phyloP scores from a whole-genome alignment of 257 asterid genomes.

The Jasminum sambac region DNA sequence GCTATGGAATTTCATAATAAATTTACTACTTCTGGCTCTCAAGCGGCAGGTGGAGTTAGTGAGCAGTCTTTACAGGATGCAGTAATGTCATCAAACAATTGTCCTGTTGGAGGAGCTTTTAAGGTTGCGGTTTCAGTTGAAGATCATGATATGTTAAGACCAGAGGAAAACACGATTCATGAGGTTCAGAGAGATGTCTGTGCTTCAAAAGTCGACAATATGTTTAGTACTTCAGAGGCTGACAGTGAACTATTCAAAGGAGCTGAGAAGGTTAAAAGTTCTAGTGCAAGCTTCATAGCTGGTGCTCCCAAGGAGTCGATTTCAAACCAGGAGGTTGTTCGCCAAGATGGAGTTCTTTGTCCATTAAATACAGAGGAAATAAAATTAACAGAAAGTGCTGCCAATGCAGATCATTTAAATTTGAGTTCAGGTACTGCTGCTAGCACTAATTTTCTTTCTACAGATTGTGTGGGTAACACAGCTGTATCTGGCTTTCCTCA shows the following conservation, averaged over 20 bases:
- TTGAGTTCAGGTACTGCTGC: slow-evolving; percentile 21
- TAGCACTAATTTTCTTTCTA: slow-evolving; percentile 28
- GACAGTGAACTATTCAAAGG: slow-evolving; percentile 28
- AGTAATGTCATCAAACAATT: slow-evolving; percentile 15
- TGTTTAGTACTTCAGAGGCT: slow-evolving; percentile 33
- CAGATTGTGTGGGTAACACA: slow-evolving; percentile 26
- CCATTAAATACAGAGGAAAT: slow-evolving; percentile 24
- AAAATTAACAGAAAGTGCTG: slow-evolving; percentile 23
- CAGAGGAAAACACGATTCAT: slow-evolving; percentile 23
- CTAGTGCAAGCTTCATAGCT: slow-evolving; percentile 31
- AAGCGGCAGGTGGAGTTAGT: slow-evolving; percentile 12
- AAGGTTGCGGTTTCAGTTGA: slow-evolving; percentile 28
- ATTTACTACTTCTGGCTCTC: slow-evolving; percentile 21
- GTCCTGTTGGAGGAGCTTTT: slow-evolving; percentile 25
- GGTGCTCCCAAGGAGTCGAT: slow-evolving; percentile 30
- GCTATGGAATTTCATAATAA: slow-evolving; percentile 23
- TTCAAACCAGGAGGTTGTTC: slow-evolving; percentile 18
- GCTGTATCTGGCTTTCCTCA: slow-evolving; percentile 28
- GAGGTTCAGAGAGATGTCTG: slow-evolving; percentile 25
- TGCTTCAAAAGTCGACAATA: slow-evolving; percentile 24
- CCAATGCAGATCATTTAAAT: slow-evolving; percentile 32
- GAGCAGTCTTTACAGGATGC: slow-evolving; percentile 30
- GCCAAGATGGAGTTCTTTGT: slow-evolving; percentile 23
- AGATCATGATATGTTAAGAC: slow-evolving; percentile 28
- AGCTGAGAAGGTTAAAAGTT: slow-evolving; percentile 26